These are phyloP conservation scores for Cryphonectria nitschkei DNA, from an alignment of 2,329 filamentous ascomycete genomes.

Conservation along the genomic window DNA sequence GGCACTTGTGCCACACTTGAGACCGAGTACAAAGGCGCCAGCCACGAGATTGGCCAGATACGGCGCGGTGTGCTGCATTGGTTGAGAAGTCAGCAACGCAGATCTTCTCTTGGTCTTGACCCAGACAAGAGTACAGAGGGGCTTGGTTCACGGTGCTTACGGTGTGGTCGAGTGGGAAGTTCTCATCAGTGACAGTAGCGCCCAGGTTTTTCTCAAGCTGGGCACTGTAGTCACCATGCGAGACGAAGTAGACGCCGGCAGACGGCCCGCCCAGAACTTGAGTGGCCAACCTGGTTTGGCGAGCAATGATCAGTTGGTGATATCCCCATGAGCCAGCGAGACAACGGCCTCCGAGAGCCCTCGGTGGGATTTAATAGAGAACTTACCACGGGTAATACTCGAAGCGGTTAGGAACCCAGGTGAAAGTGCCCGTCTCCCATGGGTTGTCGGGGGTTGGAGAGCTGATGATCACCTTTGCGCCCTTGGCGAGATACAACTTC, in stretches of 20 bases:
- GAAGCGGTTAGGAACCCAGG: constrained; percentile 54
- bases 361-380: background rate
- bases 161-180: constrained; percentile 66
- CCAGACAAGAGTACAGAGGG: background rate
- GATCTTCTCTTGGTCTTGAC: no score
- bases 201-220: constrained; percentile 57
- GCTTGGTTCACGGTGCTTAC: constrained; percentile 4
- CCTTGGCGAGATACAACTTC: constrained; percentile 55
- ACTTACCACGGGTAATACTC: constrained; percentile 56
- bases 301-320: constrained; percentile 26
- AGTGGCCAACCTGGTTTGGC: constrained; percentile 38
- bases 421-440: constrained; percentile 60
- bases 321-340: background rate
- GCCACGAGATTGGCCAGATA: constrained; percentile 54
- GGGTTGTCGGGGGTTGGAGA: constrained; percentile 61
- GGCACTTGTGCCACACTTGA: constrained; percentile 52
- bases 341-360: no score
- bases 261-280: constrained; percentile 41
- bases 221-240: constrained; percentile 63
- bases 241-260: constrained; percentile 56
- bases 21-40: constrained; percentile 59
- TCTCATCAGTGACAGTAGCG: constrained; percentile 50
- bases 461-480: constrained; percentile 63
- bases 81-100: background rate
- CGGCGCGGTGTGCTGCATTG: constrained; percentile 8